Conservation (phyloP, 2,329 filamentous ascomycete species). For the Hypomyces perniciosus region DNA sequence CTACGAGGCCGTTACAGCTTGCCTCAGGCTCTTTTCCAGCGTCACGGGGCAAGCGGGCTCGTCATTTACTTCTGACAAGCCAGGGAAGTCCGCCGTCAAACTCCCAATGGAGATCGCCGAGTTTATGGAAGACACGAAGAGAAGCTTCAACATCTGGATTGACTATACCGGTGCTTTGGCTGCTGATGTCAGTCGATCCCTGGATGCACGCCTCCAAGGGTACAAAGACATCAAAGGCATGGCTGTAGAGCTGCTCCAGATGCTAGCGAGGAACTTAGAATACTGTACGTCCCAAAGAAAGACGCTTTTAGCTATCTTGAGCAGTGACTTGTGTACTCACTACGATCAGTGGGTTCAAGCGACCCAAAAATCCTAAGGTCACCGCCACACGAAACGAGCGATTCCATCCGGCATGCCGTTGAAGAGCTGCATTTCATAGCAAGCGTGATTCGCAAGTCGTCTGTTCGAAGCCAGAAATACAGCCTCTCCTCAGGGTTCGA, state of each 20-base stretch:
- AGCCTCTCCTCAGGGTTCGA: background rate
- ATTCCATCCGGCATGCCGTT: background rate
- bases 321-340: too few species aligned
- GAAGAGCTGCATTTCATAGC: background rate
- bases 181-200: background rate
- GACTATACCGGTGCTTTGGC: background rate
- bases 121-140: background rate
- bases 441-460: background rate
- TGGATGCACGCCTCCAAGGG: background rate
- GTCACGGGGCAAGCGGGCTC: too few species aligned
- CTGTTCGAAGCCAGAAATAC: background rate
- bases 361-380: too few species aligned
- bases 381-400: background rate
- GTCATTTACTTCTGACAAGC: too few species aligned
- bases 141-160: background rate
- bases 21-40: too few species aligned
- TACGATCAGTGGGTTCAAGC: too few species aligned
- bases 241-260: background rate
- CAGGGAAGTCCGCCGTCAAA: too few species aligned
- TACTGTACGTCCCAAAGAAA: background rate
- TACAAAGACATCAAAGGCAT: background rate
- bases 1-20: too few species aligned
- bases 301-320: too few species aligned
- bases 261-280: background rate
- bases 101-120: too few species aligned